Percentiles rank a stretch among this genome's conserved stretches.
Conservation (phyloP, 2,329 filamentous ascomycete species). For the Phyllachora maydis region DNA sequence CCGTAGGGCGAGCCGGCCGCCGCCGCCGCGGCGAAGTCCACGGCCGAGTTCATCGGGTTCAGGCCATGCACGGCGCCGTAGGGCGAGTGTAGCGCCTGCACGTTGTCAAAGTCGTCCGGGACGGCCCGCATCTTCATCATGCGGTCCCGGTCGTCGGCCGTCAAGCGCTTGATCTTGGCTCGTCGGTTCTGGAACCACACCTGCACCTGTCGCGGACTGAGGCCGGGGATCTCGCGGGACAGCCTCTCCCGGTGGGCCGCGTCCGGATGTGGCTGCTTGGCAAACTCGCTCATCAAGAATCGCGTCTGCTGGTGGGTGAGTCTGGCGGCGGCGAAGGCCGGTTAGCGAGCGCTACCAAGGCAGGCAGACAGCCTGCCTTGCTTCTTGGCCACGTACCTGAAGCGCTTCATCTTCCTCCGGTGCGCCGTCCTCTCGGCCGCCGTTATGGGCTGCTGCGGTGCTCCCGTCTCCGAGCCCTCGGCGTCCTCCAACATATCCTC, state of each 20-base stretch:
- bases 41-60: conserved; percentile 23
- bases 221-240: conserved; percentile 73
- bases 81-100: conserved; percentile 46
- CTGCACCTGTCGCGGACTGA: conserved; percentile 84
- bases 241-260: conserved; percentile 75
- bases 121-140: conserved; percentile 56
- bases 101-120: conserved; percentile 50
- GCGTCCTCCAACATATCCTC: conserved; percentile 33
- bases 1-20: no score
- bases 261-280: conserved; percentile 84
- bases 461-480: conserved; percentile 19
- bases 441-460: conserved; percentile 25
- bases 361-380: conserved; percentile 14
- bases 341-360: no score
- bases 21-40: conserved; percentile 23
- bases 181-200: conserved; percentile 94
- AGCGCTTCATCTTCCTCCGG: conserved; percentile 56
- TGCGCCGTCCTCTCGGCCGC: conserved; percentile 35
- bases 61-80: conserved; percentile 39
- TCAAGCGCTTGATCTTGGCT: conserved; percentile 52
- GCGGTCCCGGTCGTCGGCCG: conserved; percentile 46
- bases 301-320: conserved; percentile 94
- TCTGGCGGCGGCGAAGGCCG: no score
- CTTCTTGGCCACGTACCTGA: conserved; percentile 31
- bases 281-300: conserved; percentile 92